A percentile compares a stretch with the other conserved stretches of the same genome.
phyloP scores from a whole-genome alignment of 306 rosid species.

The Medicago ruthenica region DNA sequence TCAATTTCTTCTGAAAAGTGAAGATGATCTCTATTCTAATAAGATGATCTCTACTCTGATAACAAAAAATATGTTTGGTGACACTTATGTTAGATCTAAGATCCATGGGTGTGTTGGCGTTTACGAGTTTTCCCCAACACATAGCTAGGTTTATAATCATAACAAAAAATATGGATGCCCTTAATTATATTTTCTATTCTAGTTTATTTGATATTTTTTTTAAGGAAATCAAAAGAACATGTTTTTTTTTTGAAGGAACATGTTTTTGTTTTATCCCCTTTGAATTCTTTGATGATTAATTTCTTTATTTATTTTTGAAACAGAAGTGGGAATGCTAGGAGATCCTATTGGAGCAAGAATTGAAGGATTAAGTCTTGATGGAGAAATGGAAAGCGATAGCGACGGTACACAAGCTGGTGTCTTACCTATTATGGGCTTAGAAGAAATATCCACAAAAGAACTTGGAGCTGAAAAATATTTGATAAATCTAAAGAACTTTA shows the following conservation, averaged over 20 bases:
- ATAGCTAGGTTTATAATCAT: too few species aligned
- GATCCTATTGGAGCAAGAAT: conserved; percentile 50
- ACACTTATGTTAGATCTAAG: too few species aligned
- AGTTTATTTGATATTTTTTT: too few species aligned
- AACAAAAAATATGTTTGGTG: too few species aligned
- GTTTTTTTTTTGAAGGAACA: too few species aligned
- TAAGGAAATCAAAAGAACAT: neutral
- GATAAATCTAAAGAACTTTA: conserved; percentile 24
- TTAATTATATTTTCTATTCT: too few species aligned
- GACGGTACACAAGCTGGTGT: conserved; percentile 67
- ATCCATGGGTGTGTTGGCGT: too few species aligned
- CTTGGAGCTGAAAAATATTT: conserved; percentile 32
- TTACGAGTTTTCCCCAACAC: too few species aligned
- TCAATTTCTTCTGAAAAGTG: too few species aligned
- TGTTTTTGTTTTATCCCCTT: neutral
- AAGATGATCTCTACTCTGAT: too few species aligned
- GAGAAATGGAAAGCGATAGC: conserved; percentile 70
- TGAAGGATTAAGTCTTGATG: conserved; percentile 68
- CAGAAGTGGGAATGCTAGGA: conserved; percentile 50
- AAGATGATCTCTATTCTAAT: too few species aligned
- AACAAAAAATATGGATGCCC: too few species aligned
- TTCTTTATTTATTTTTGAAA: neutral
- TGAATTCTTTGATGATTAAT: neutral
- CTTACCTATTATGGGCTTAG: conserved; percentile 49
- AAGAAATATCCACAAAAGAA: conserved; percentile 44